phyloP scores from a whole-genome alignment of 179 eudicot species.

The Gypsophila paniculata region DNA sequence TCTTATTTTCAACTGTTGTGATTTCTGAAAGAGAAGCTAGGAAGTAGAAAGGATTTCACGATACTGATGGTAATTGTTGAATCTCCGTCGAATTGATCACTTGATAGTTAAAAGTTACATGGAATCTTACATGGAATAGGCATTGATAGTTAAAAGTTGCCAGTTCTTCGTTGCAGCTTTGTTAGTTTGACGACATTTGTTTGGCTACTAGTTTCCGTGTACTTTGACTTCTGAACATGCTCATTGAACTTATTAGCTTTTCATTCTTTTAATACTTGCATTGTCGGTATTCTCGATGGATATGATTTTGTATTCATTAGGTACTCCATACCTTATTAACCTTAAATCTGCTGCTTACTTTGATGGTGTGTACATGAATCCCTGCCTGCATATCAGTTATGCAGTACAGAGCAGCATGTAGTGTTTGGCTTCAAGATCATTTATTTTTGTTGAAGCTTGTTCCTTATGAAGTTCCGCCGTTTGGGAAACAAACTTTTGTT shows the following conservation, averaged over 20 bases:
- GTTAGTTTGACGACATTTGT: neutral
- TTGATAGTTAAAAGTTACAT: too few relatives aligned
- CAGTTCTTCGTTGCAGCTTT: too few relatives aligned
- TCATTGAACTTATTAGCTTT: neutral
- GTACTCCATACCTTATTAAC: neutral
- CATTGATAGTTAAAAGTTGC: too few relatives aligned
- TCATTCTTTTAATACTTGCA: neutral
- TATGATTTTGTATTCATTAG: neutral
- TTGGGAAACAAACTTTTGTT: neutral
- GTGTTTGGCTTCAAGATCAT: too few relatives aligned
- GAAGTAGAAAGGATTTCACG: too few relatives aligned
- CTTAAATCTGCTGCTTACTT: neutral
- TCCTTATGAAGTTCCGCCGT: neutral
- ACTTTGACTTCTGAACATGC: neutral
- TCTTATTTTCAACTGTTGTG: too few relatives aligned
- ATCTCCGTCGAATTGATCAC: too few relatives aligned
- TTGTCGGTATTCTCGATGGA: neutral
- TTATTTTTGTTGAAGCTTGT: neutral
- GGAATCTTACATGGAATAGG: too few relatives aligned
- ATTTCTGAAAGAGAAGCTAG: too few relatives aligned
- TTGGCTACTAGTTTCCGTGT: neutral
- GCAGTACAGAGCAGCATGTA: neutral
- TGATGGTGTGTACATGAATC: neutral
- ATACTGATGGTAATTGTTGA: too few relatives aligned
- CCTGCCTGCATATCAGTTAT: neutral